Percentiles rank a stretch among this genome's conserved stretches.
phyloP scores from a whole-genome alignment of 805 yeast genomes.

The Nakazawaea holstii region DNA sequence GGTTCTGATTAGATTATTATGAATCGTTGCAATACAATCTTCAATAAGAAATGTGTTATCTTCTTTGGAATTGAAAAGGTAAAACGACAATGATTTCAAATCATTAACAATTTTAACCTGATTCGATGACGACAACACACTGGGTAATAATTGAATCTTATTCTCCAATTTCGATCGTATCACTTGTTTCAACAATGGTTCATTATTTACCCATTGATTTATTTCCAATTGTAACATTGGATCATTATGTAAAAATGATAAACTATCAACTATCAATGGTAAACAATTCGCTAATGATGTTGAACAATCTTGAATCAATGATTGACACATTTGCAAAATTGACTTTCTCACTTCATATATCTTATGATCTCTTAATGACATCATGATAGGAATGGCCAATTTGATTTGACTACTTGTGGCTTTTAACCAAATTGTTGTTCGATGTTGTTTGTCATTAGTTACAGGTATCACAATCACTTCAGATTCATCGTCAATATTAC shows the following conservation, averaged over 20 bases:
- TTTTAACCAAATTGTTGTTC: constrained; percentile 50
- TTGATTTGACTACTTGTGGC: constrained; percentile 47
- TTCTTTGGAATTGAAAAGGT: not conserved
- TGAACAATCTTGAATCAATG: constrained; percentile 27
- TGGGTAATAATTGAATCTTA: constrained; percentile 15
- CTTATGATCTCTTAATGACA: constrained; percentile 20
- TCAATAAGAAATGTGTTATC: not conserved
- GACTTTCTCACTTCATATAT: constrained; percentile 28
- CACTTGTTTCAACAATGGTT: constrained; percentile 8
- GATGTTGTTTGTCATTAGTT: constrained; percentile 16
- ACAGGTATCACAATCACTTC: not conserved
- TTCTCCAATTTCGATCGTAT: constrained; percentile 11
- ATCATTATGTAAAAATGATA: constrained; percentile 14
- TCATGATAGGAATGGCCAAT: constrained; percentile 35
- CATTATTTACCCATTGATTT: not conserved
- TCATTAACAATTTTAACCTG: constrained; percentile 14
- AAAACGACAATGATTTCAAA: constrained; percentile 5
- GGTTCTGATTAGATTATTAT: too few species aligned
- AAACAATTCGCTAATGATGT: constrained; percentile 30
- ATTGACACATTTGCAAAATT: constrained; percentile 24
- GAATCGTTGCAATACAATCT: not conserved
- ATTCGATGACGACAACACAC: constrained; percentile 22
- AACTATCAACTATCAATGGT: constrained; percentile 29
- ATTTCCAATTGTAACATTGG: not conserved
- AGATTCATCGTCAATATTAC: not conserved